phyloP scores from a whole-genome alignment of 805 yeast species.

The Wickerhamomyces subpelliculosus region DNA sequence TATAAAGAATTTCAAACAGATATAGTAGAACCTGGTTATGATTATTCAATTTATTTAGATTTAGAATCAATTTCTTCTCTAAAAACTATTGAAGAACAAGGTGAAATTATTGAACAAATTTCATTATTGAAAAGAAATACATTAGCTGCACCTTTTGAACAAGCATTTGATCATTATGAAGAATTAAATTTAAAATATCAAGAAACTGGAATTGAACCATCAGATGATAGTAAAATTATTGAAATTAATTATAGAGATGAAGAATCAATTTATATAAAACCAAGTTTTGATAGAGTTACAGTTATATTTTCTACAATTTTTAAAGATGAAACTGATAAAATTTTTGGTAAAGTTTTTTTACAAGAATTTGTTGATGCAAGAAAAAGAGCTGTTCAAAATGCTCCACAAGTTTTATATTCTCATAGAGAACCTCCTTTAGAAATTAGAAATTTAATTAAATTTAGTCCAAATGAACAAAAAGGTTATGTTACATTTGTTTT shows the following conservation, averaged over 20 bases:
- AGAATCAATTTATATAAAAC: slow-evolving; percentile 84
- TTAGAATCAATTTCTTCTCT: slow-evolving; percentile 35
- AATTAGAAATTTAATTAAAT: slow-evolving; percentile 39
- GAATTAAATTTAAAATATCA: slow-evolving; percentile 33
- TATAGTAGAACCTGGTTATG: slow-evolving; percentile 65
- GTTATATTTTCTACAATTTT: slow-evolving; percentile 92
- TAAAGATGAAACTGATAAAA: slow-evolving; percentile 94
- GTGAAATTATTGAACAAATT: slow-evolving; percentile 51
- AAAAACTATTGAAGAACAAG: slow-evolving; percentile 39
- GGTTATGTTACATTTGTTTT: slow-evolving; percentile 66
- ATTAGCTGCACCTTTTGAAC: slow-evolving; percentile 88
- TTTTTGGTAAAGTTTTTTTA: slow-evolving; percentile 80
- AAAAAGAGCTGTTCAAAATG: slow-evolving; percentile 90
- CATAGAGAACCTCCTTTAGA: slow-evolving; percentile 93
- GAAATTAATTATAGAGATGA: slow-evolving; percentile 81
- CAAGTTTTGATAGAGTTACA: slow-evolving; percentile 93
- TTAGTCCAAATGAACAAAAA: slow-evolving; percentile 34
- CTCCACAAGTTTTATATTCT: slow-evolving; percentile 94
- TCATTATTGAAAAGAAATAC: slow-evolving; percentile 78
- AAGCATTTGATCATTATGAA: slow-evolving; percentile 77
- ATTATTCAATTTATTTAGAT: slow-evolving; percentile 70
- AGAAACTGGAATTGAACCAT: slow-evolving; percentile 23
- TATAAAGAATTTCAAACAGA: slow-evolving; percentile 38
- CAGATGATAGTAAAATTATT: slow-evolving; percentile 17
- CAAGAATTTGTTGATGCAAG: slow-evolving; percentile 97